Base-by-base conservation (phyloP, 2,329 filamentous ascomycete genomes). In the Claviceps africana region DNA sequence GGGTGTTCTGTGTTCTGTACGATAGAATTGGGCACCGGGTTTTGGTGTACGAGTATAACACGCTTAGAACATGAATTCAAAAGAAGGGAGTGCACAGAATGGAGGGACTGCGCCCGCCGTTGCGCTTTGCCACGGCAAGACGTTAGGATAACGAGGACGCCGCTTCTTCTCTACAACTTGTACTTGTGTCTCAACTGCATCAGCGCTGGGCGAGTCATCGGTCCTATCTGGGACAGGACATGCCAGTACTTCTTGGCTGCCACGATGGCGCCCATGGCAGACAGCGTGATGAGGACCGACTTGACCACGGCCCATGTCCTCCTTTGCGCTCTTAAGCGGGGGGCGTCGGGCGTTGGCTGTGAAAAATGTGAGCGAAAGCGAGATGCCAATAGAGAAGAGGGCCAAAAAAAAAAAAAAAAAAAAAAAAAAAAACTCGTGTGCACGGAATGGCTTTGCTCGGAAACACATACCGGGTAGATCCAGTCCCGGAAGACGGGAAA, bases 401-500 rank as follows among this genome's bases (percentile, higher is more conserved):
- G 5, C n/a, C 7, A 39, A 39, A 6, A 1, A 43, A 47, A 22
- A 31, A 37, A 0, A 22, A 33, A 39, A 39, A 22, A 9, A 19
- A 22, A 11, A 40, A 42, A 22, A 7, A n/a, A 40, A 37, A 17
- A 48, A 40, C 19, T n/a, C 3, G 6, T 11, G 10, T 33, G 31
- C 3, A 33, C 3, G 13, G 31, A 33, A 33, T 33, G 4, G 10
- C 31, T 11, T 11, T n/a, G n/a, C n/a, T n/a, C n/a, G n/a, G n/a
- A n/a, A 33, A 11, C 17, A 60, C 66, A 57, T 54, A 69, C 67
- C 21, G 57, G 61, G 44, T 62, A 68, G 13, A 55, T 48, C 58
- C 66, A 65, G 39, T 70, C 64, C 2, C 50, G 48, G 56, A 62
- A 67, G 3, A 50, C 53, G 0, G 67, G 67, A 30, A 70, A 70